phyloP scores from a whole-genome alignment of 2,329 filamentous ascomycete genomes.

The Microcera coccophila region DNA sequence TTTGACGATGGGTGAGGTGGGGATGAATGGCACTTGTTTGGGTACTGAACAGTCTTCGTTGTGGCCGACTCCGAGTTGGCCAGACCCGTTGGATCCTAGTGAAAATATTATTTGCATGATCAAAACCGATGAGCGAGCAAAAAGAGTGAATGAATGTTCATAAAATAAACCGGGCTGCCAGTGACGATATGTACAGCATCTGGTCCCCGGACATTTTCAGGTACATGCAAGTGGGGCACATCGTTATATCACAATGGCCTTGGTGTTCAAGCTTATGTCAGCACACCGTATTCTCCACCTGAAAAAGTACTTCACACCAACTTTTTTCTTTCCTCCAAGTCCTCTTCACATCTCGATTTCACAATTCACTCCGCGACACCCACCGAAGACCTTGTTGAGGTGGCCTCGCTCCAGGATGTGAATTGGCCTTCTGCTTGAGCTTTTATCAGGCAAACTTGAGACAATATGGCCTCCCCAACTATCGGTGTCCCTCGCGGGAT shows the following conservation, averaged over 20 bases:
- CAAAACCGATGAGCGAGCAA: neutral
- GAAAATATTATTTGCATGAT: constrained; percentile 57
- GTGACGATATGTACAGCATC: too few species aligned
- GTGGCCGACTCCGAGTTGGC: constrained; percentile 69
- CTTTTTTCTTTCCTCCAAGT: constrained; percentile 12
- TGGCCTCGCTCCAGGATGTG: constrained; percentile 26
- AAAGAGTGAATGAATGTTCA: neutral
- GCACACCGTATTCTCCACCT: neutral
- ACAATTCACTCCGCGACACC: constrained; percentile 8
- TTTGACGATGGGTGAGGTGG: constrained; percentile 34
- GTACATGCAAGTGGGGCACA: neutral
- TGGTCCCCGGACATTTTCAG: too few species aligned
- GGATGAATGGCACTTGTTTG: constrained; percentile 56
- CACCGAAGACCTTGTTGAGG: constrained; percentile 11
- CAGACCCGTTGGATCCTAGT: constrained; percentile 73
- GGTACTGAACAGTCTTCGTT: constrained; percentile 66
- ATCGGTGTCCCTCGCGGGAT: constrained; percentile 40
- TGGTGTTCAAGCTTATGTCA: constrained; percentile 4
- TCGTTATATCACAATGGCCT: neutral
- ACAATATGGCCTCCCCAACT: constrained; percentile 29
- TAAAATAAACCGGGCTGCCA: neutral
- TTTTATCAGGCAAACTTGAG: constrained; percentile 16
- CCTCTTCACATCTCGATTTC: constrained; percentile 14
- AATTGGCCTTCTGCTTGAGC: constrained; percentile 22
- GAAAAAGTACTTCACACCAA: constrained; percentile 1